These are phyloP conservation scores for Trametes cingulata DNA, from an alignment of 768 basidiomycete genomes.

Conservation along the genomic window DNA sequence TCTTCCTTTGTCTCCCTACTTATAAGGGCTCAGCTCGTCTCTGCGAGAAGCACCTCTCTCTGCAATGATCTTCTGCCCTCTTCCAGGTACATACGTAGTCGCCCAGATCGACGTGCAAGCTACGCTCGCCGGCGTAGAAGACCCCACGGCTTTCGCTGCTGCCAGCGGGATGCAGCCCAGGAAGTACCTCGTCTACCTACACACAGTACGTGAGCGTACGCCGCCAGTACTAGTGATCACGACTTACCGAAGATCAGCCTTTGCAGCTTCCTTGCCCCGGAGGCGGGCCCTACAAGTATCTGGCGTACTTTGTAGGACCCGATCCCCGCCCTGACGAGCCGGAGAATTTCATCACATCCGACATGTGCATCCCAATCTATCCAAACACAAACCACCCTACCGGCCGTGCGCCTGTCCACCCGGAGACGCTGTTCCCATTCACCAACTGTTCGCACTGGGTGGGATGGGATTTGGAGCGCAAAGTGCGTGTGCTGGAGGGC, in stretches of 20 bases:
- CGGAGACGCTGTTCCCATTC: background rate
- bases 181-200: constrained; percentile 1
- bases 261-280: background rate
- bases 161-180: background rate
- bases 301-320: background rate
- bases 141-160: background rate
- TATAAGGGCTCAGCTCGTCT: no score
- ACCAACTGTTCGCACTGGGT: constrained; percentile 7
- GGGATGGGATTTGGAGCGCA: background rate
- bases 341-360: background rate
- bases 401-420: background rate
- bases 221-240: no score
- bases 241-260: background rate
- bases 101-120: background rate
- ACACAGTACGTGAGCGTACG: background rate
- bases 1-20: no score
- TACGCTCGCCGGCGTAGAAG: background rate
- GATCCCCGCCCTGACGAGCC: constrained; percentile 3
- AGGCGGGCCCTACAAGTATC: background rate
- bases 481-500: background rate
- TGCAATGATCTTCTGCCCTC: background rate
- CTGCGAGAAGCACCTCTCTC: background rate
- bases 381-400: background rate
- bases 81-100: background rate
- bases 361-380: constrained; percentile 7